These are phyloP conservation scores for Aspergillus sp. DNA, from an alignment of 2,329 filamentous ascomycete species.

Conservation along the genomic window DNA sequence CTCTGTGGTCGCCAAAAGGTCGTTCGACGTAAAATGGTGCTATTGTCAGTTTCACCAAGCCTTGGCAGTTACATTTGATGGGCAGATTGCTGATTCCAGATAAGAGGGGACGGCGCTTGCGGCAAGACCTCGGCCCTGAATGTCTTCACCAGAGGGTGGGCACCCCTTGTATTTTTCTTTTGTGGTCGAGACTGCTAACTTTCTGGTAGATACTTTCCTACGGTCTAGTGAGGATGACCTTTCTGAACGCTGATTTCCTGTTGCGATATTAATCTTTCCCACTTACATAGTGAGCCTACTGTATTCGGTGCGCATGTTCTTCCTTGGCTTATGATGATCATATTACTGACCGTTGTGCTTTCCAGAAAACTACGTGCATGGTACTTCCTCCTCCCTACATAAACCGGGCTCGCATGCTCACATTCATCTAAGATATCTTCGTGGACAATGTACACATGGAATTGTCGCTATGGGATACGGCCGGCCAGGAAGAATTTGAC, in stretches of 20 bases:
- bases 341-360: conserved; percentile 29
- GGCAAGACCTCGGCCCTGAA: conserved; percentile 97
- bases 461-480: conserved; percentile 96
- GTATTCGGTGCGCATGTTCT: conserved; percentile 66
- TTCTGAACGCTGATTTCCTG: not conserved
- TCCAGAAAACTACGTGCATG: conserved; percentile 94
- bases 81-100: conserved; percentile 24
- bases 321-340: conserved; percentile 14
- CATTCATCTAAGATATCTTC: conserved; percentile 74
- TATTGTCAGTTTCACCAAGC: conserved; percentile 61
- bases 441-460: conserved; percentile 97
- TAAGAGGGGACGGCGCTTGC: conserved; percentile 89
- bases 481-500: conserved; percentile 98
- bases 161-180: conserved; percentile 13
- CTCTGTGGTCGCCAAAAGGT: conserved; percentile 76
- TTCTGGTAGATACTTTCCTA: conserved; percentile 79
- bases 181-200: conserved; percentile 22
- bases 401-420: conserved; percentile 21
- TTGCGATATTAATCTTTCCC: conserved; percentile 25
- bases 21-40: conserved; percentile 92
- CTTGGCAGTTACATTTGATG: not conserved
- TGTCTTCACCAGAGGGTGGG: conserved; percentile 92
- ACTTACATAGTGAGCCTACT: conserved; percentile 71
- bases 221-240: conserved; percentile 72
- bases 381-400: conserved; percentile 52